A percentile compares a stretch with the other conserved stretches of the same genome.
phyloP scores from a whole-genome alignment of 1,139 yeast species.

The Candida sanyaensis region DNA sequence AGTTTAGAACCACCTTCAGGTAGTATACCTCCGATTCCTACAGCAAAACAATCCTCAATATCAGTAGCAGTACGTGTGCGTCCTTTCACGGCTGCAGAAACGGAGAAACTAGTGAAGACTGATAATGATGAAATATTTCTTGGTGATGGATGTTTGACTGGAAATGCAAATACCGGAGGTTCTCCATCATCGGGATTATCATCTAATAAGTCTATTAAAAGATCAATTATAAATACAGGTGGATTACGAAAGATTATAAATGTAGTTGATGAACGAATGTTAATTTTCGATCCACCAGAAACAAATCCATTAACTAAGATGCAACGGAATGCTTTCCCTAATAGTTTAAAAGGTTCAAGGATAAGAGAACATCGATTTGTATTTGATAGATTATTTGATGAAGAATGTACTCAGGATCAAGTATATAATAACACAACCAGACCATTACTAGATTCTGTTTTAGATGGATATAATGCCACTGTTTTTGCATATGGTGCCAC shows the following conservation, averaged over 20 bases:
- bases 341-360: conserved; percentile 31
- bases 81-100: conserved; percentile 72
- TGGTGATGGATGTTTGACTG: conserved; percentile 57
- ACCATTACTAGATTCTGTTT: conserved; percentile 70
- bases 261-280: conserved; percentile 86
- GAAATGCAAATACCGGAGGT: conserved; percentile 1
- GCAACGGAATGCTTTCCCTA: conserved; percentile 60
- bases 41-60: conserved; percentile 60
- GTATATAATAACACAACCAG: conserved; percentile 68
- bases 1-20: conserved; percentile 4
- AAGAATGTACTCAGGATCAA: conserved; percentile 59
- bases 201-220: conserved; percentile 4
- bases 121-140: conserved; percentile 44
- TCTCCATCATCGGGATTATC: conserved; percentile 5
- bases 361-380: conserved; percentile 78
- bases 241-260: conserved; percentile 74
- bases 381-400: conserved; percentile 79
- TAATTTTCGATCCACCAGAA: conserved; percentile 86
- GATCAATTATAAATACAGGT: conserved; percentile 28
- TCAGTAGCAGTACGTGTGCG: conserved; percentile 82
- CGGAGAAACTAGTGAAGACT: conserved; percentile 39
- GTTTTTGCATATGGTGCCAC: conserved; percentile 91
- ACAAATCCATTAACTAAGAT: conserved; percentile 64
- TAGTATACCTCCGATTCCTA: background rate
- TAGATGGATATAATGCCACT: conserved; percentile 88